Evolutionary conservation across 345 rosid species (phyloP), one percentile per base, ranked within the genome.

Genomic region (Hypericum perforatum): DNA sequence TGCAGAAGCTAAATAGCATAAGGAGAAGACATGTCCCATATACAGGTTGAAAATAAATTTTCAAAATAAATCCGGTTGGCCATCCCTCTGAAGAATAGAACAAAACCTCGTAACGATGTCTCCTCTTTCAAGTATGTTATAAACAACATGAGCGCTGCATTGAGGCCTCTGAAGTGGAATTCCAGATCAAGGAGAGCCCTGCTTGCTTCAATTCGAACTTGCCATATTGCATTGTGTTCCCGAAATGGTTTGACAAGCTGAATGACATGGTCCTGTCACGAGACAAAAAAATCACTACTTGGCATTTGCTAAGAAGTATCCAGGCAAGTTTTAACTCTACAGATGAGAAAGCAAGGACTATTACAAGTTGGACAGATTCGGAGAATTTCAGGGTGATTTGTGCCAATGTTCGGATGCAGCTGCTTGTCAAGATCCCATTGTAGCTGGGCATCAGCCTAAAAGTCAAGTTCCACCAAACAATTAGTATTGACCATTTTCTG

Each of bases 391-490:
- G 58, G 16, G 98, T 95, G 71, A 83, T 80, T 64, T 82, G 95
- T 38, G 87, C 71, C 76, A 88, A 68, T 45, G 95, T 88, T 48
- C 81, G 79, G 62, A 88, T 92, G 82, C 98, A 92, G 80, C 97
- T 85, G 56, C 77, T 46, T 45, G 94, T 88, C 78, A 92, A 78
- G 53, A 85, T 82, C 59, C 98, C 96, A 61, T 83, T 92, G 78
- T 85, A 80, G 74, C 98, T 88, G 42, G 94, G 94, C 94, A 88
- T 88, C 76, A 92, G 68, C 85, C 96, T 91, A 66, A 54, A 50
- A 70, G 29, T 36, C 14, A 52, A 63, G 49, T 54, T 52, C 11
- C 41, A 53, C 7, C 7, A 45, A 42, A 67, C 9, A 54, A 6
- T 53, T 49, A 38, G 52, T 45, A 36, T 38, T 37, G 29, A 16